Percentiles rank a stretch among this genome's conserved stretches.
Evolutionary conservation across 176 grass and related monocot species (phyloP).

Genomic region (Melocanna baccifera): DNA sequence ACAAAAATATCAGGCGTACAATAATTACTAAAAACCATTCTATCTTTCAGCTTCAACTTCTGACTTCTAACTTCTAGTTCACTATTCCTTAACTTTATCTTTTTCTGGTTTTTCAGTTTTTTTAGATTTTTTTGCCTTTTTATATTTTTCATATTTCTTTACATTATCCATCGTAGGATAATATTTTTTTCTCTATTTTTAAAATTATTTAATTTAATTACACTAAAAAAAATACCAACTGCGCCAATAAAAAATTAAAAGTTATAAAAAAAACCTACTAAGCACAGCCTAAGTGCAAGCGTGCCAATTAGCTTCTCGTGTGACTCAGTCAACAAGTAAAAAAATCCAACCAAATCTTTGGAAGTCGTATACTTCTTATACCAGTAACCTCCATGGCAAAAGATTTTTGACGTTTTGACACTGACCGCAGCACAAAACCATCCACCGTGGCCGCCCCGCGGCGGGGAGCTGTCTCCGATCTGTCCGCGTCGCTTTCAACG

Average conservation of each 20-base stretch:
- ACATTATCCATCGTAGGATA: too few relatives aligned
- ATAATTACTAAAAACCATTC: background rate
- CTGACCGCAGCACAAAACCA: background rate
- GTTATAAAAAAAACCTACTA: too few relatives aligned
- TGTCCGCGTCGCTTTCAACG: constrained; percentile 23
- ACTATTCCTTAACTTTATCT: too few relatives aligned
- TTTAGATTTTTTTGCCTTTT: too few relatives aligned
- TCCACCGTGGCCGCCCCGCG: constrained; percentile 1
- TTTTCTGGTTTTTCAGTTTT: too few relatives aligned
- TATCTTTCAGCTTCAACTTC: too few relatives aligned
- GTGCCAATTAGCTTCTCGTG: background rate
- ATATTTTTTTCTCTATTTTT: too few relatives aligned
- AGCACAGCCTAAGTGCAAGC: background rate
- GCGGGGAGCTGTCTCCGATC: constrained; percentile 31
- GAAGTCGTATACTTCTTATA: background rate
- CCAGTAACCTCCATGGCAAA: background rate
- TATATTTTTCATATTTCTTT: too few relatives aligned
- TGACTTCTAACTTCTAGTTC: too few relatives aligned
- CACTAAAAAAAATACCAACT: too few relatives aligned
- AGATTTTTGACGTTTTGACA: background rate
- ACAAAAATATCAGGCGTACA: background rate
- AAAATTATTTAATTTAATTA: too few relatives aligned
- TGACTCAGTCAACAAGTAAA: background rate
- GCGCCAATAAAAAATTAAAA: too few relatives aligned
- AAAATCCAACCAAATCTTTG: background rate